Percentiles rank a stretch among this genome's conserved stretches.
Conservation (phyloP, 208 protist species). For the Novymonas esmeraldas region DNA sequence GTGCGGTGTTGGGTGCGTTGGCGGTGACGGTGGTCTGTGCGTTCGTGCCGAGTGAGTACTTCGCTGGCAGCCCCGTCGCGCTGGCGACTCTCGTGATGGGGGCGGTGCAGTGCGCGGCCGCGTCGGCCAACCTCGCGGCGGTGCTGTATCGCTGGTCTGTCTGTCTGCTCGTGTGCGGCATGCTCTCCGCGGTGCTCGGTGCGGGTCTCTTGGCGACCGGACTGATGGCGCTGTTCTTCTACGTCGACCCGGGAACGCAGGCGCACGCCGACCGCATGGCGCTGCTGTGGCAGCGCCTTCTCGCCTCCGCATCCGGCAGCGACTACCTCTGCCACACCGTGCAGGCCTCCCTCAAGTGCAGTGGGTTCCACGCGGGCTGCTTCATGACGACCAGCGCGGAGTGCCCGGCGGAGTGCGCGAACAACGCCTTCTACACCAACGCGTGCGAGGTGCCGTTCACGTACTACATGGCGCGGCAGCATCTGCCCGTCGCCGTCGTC, state of each 20-base stretch:
- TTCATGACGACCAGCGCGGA: conserved; percentile 45
- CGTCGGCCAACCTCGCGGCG: conserved; percentile 32
- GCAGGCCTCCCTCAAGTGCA: conserved; percentile 50
- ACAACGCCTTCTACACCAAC: conserved; percentile 38
- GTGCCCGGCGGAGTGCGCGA: conserved; percentile 41
- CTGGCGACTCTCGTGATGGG: conserved; percentile 35
- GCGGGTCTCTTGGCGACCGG: conserved; percentile 40
- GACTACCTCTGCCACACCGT: conserved; percentile 31
- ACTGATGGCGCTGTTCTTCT: conserved; percentile 2
- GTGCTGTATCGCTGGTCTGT: conserved; percentile 44
- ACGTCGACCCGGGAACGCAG: conserved; percentile 16
- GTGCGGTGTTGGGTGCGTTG: conserved; percentile 20
- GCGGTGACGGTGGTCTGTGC: conserved; percentile 27
- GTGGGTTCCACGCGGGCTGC: conserved; percentile 60
- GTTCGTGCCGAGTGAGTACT: conserved; percentile 27
- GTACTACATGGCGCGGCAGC: conserved; percentile 21
- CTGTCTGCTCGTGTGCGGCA: conserved; percentile 32
- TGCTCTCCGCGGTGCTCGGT: conserved; percentile 30
- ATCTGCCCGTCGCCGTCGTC: conserved; percentile 31
- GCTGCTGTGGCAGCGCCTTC: conserved; percentile 27
- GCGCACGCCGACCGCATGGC: conserved; percentile 21
- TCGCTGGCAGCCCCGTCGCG: conserved; percentile 34
- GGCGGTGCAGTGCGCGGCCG: conserved; percentile 25
- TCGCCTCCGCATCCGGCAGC: conserved; percentile 12
- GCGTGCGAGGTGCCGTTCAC: conserved; percentile 39